Evolutionary conservation across 148 eudicot genomes (phyloP), one percentile per base, ranked within the genome.

Genomic region (Nepenthes gracilis): DNA sequence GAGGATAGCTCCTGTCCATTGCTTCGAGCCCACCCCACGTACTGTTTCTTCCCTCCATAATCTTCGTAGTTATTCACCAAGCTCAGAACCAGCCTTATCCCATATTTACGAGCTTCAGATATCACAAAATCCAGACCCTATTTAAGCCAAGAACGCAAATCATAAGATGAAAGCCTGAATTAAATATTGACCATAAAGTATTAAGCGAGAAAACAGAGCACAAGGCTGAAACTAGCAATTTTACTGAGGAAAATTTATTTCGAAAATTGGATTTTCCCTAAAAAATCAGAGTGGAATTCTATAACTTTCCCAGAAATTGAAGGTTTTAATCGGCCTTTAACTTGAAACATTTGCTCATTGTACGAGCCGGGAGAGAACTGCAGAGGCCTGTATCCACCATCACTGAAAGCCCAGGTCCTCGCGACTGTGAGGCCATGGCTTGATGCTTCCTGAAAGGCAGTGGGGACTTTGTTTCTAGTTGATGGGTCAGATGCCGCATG

Each of bases 51-150:
- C 51, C 93, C 96, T 62, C 96, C 92, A 74, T 8, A 77, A 43
- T 78, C 72, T 0, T 79, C 64, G 6, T 72, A 83, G 55, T 79
- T 80, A 63, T 88, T 74, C 64, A 79, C 89, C 58, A 88, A 73
- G 59, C 83, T 71, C 61, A 82, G 5, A 1, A 84, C 69, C 36
- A 87, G 47, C 68, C 73, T 80, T 52, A 87, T 71, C 57, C 79
- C 84, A 73, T 82, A 66, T 47, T 70, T 87, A 66, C 75, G 70
- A 6, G 95, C 90, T 68, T 84, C 95, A 35, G 69, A 65, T 10
- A 87, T 33, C 64, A 82, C 95, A 63, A 76, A 87, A 75, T 87
- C 95, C 76, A 87, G 54, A 1, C 84, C 95, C 95, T 87, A 34
- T 32, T 35, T 32, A n/a, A 9, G 23, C 23, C 23, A 23, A 23